These are phyloP conservation scores for Tubosaeta sp. DNA, from an alignment of 768 basidiomycete species.

Conservation along the genomic window DNA sequence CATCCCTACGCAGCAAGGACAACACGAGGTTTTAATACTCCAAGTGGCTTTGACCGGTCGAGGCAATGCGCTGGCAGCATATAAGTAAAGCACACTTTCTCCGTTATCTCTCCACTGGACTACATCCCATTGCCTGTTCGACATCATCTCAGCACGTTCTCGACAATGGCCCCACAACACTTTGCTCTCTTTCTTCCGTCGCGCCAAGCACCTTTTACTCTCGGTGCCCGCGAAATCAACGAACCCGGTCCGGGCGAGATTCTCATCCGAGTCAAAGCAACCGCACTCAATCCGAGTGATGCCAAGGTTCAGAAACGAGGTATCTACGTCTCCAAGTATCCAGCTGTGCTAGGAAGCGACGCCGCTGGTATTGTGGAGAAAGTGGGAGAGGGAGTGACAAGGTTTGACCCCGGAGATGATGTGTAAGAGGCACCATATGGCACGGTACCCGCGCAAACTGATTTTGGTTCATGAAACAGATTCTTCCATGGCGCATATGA, in stretches of 20 bases:
- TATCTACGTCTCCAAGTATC: constrained; percentile 38
- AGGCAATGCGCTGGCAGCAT: constrained; percentile 29
- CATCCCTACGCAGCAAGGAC: constrained; percentile 29
- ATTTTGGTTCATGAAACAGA: constrained; percentile 29
- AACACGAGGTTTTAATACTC: constrained; percentile 33
- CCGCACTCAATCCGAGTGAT: constrained; percentile 51
- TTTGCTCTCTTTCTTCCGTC: constrained; percentile 29
- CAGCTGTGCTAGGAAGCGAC: constrained; percentile 46
- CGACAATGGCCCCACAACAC: constrained; percentile 25
- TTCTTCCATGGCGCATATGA: constrained; percentile 39
- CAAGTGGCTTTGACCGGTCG: constrained; percentile 19
- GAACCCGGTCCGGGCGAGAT: constrained; percentile 45
- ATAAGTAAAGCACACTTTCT: constrained; percentile 24
- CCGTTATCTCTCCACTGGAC: constrained; percentile 19
- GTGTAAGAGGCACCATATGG: constrained; percentile 37
- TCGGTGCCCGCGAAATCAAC: constrained; percentile 34
- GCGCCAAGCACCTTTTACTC: constrained; percentile 33
- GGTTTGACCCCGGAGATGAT: constrained; percentile 48
- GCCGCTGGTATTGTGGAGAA: constrained; percentile 48
- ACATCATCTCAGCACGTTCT: constrained; percentile 4
- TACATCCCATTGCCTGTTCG: constrained; percentile 10
- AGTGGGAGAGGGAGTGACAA: constrained; percentile 48
- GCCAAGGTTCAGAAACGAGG: constrained; percentile 46
- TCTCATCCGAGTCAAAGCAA: constrained; percentile 43
- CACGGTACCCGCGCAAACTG: constrained; percentile 11